phyloP scores from a whole-genome alignment of 208 protist genomes.

The Leishmania gerbilli region DNA sequence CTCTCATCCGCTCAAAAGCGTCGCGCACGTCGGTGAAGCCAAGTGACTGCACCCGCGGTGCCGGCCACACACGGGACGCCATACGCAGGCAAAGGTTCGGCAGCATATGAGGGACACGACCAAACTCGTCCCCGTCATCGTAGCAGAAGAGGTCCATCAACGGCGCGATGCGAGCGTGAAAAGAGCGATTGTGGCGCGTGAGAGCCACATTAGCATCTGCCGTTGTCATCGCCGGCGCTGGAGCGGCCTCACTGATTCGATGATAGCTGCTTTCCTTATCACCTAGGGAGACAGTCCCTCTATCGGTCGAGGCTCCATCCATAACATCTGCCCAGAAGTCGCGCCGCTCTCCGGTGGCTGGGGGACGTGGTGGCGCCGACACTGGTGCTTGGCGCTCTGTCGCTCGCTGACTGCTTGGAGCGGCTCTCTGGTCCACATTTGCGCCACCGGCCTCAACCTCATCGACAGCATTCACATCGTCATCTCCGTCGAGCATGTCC shows the following conservation, averaged over 20 bases:
- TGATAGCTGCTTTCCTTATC: background rate
- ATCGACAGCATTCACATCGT: background rate
- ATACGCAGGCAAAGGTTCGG: constrained; percentile 45
- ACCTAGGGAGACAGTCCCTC: background rate
- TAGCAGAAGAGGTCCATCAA: constrained; percentile 83
- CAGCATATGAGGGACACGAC: constrained; percentile 46
- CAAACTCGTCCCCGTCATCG: constrained; percentile 51
- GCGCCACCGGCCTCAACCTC: background rate
- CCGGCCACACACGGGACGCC: constrained; percentile 35
- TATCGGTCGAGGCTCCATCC: constrained; percentile 6
- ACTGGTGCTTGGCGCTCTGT: background rate
- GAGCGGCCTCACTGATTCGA: background rate
- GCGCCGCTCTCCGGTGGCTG: constrained; percentile 7
- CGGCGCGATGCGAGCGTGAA: constrained; percentile 59
- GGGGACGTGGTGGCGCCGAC: background rate
- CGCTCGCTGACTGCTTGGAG: no score
- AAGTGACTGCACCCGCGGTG: constrained; percentile 21
- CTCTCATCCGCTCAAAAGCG: constrained; percentile 43
- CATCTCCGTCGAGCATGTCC: constrained; percentile 54
- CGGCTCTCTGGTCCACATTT: background rate
- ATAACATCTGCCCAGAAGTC: constrained; percentile 57
- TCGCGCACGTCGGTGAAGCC: constrained; percentile 48
- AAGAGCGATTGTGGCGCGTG: constrained; percentile 30
- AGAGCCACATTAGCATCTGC: background rate
- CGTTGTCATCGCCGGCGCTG: background rate